These are phyloP conservation scores for Aspergillus bombycis DNA, from an alignment of 2,329 filamentous ascomycete species.

Conservation along the genomic window DNA sequence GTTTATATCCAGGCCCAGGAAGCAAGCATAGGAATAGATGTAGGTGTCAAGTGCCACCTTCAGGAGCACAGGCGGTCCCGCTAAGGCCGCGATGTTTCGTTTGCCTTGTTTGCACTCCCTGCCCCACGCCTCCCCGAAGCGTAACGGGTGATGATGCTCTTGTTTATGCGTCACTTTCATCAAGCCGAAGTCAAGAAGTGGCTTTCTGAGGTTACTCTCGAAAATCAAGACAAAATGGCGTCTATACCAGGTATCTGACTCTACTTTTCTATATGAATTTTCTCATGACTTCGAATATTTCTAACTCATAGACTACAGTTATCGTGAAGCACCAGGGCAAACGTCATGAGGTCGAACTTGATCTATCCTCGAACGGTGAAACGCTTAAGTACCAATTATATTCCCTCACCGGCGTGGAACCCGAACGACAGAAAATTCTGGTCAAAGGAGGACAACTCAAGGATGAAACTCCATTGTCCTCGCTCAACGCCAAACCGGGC, in stretches of 20 bases:
- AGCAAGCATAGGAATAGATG: conserved; percentile 14
- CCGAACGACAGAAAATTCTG: conserved; percentile 92
- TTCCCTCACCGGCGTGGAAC: conserved; percentile 93
- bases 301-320: conserved; percentile 58
- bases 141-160: conserved; percentile 17
- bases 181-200: conserved; percentile 6
- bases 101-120: conserved; percentile 37
- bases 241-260: conserved; percentile 56
- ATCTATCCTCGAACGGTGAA: conserved; percentile 80
- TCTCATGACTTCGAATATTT: background rate
- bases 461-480: conserved; percentile 85
- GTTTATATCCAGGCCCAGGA: background rate
- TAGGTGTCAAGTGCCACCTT: conserved; percentile 12
- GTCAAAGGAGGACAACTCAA: conserved; percentile 94
- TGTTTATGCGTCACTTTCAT: conserved; percentile 20
- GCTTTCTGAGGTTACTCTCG: conserved; percentile 5
- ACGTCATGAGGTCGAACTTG: conserved; percentile 91
- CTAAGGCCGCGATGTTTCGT: conserved; percentile 22
- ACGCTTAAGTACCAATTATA: conserved; percentile 95
- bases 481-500: conserved; percentile 80
- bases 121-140: conserved; percentile 25
- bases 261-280: background rate
- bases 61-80: conserved; percentile 17
- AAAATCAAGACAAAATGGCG: conserved; percentile 49
- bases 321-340: conserved; percentile 94